Conservation (phyloP, 2,329 filamentous ascomycete species). For the Xylariaceae sp. region DNA sequence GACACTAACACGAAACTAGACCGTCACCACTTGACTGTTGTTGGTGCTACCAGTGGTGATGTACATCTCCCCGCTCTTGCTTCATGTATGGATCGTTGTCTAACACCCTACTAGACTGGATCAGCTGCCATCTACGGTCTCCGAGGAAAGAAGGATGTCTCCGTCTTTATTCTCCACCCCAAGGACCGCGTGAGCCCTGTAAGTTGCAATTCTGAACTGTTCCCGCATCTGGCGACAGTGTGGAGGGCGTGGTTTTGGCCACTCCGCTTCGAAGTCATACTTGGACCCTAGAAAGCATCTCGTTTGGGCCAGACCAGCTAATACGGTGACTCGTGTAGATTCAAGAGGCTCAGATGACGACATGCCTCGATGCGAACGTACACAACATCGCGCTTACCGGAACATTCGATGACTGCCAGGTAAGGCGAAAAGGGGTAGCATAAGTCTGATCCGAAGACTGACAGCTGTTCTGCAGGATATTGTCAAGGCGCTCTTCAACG, state of each 20-base stretch:
- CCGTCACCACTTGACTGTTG: conserved; percentile 75
- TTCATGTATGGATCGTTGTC: not conserved
- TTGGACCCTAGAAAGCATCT: not conserved
- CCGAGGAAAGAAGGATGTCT: conserved; percentile 92
- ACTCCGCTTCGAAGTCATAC: not conserved
- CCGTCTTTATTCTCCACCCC: conserved; percentile 90
- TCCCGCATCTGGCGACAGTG: not conserved
- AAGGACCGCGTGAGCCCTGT: conserved; percentile 74
- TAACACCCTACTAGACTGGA: conserved; percentile 55
- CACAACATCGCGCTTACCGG: conserved; percentile 87
- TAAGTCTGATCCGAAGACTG: not conserved
- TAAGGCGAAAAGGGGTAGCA: not conserved
- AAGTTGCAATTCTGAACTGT: conserved; percentile 31
- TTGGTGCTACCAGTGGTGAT: conserved; percentile 81
- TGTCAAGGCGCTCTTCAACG: conserved; percentile 86
- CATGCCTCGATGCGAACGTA: conserved; percentile 82
- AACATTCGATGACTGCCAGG: conserved; percentile 91
- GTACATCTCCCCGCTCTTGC: not conserved
- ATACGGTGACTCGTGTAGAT: conserved; percentile 39
- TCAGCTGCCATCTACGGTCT: conserved; percentile 95
- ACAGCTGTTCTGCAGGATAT: conserved; percentile 54
- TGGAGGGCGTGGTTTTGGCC: not conserved
- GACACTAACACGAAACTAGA: conserved; percentile 36
- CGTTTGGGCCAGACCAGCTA: not conserved
- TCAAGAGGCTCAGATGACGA: conserved; percentile 97